Evolutionary conservation across 352 stramenopile species (phyloP), one percentile per base, ranked within the genome.

Genomic region (Blastocystis sp.): DNA sequence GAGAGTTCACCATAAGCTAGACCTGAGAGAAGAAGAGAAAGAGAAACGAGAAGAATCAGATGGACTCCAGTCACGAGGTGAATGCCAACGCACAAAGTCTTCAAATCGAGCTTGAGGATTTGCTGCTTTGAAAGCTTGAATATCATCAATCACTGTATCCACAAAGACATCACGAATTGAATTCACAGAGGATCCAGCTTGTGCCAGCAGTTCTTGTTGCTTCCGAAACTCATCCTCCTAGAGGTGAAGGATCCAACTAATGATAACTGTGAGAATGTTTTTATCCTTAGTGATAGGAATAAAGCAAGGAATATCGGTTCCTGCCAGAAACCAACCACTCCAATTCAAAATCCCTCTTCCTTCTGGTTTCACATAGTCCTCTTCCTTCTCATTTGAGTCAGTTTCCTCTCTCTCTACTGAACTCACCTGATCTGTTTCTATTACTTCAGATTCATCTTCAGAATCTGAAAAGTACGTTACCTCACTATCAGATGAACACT

Each of bases 51-150:
- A 37, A 9, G 7, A 42, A 27, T 52, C 52, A 16, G 24, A 58
- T 2, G 65, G 59, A 14, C n/a, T 32, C 77, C 77, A 87, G n/a
- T 87, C 77, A 21, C 65, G 59, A 24, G 77, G 77, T 19, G 51
- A 74, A 21, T 87, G 77, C 77, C 77, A 87, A 6, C 77, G 77
- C 5, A 87, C 65, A 54, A 87, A 87, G 46, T 87, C 77, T 43
- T 87, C 77, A 54, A 87, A 78, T 49, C 27, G 61, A 19, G 56
- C 57, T 37, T 24, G 37, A 6, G 77, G 77, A 54, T 87, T 87
- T 14, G 77, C 77, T 14, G 77, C 77, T 43, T 87, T 87, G 59
- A 87, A 83, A 16, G 71, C 51, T 42, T 83, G 42, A 56, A 83
- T 83, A 42, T 83, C 71, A 56, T 83, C 71, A 1, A 65, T 32